Evolutionary conservation across 257 asterid genomes (phyloP), one percentile per base, ranked within the genome.

Genomic region (Osmanthus fragrans): DNA sequence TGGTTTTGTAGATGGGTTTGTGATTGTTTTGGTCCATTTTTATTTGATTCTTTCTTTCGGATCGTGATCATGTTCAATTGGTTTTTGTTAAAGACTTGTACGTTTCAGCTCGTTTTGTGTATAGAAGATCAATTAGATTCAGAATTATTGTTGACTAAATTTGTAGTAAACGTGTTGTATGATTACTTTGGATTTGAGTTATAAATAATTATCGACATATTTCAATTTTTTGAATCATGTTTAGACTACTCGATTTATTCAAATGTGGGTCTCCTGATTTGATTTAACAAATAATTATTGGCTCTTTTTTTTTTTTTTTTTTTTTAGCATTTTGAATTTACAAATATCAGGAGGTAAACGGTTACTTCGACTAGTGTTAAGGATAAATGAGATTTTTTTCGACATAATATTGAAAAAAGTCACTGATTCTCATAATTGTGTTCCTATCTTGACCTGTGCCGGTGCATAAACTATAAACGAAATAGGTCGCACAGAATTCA

Each of bases 151-250:
- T 73, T 76, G 49, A 67, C 37, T 77, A 58, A 5, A 10, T 7
- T 60, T 42, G 16, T 33, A 70, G 82, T 80, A 75, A 74, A 67
- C 70, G 40, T 4, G 54, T 18, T 19, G 49, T 2, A 27, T 71
- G 60, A 78, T 76, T 60, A 29, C 51, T 79, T 73, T 0, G 19
- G 37, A 34, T 23, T 12, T 4, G 7, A 51, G 27, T 8, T 21
- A 54, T 71, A 9, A 9, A 5, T 21, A 23, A 19, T 25, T 21
- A 60, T 60, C 33, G 25, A 63, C 13, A 9, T 23, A 63, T 25
- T 23, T 23, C 69, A 25, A 27, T 9, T 63, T 63, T 27, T 23
- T 25, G 39, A 25, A 32, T 39, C 16, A n/a, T 7, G 73, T 32
- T 4, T 12, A 21, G 15, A 40, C 77, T 4, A 63, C 21, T 13